Evolutionary conservation across 352 stramenopile genomes (phyloP).

Genomic region (Phytophthora lateralis): DNA sequence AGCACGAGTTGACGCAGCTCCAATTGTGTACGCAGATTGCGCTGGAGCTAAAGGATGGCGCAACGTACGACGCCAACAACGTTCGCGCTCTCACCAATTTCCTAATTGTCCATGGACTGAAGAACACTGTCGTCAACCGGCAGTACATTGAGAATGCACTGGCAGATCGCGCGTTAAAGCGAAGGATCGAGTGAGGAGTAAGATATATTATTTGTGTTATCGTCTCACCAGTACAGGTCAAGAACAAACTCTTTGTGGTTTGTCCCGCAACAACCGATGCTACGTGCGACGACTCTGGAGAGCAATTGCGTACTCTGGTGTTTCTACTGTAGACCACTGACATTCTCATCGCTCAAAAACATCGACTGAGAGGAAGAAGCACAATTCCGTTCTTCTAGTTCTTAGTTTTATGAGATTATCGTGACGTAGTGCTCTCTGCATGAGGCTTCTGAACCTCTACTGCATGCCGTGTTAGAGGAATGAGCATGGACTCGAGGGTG

Average conservation of each 20-base stretch:
- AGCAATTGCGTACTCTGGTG: no score
- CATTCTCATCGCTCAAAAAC: no score
- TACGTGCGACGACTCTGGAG: no score
- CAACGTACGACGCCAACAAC: conserved; percentile 4
- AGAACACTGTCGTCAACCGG: conserved; percentile 20
- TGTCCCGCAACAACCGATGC: neutral
- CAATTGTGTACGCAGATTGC: conserved; percentile 28
- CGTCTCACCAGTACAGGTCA: no score
- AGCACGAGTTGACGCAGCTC: conserved; percentile 18
- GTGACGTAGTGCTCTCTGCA: neutral
- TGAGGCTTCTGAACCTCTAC: conserved; percentile 7
- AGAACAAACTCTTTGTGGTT: neutral
- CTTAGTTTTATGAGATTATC: neutral
- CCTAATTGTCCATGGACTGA: conserved; percentile 21
- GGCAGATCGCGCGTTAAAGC: conserved; percentile 16
- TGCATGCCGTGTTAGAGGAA: conserved; percentile 60
- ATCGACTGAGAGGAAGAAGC: no score
- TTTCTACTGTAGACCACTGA: no score
- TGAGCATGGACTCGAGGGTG: conserved; percentile 53
- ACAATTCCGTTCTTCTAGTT: no score
- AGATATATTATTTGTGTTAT: no score
- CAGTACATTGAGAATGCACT: conserved; percentile 36
- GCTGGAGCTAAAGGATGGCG: conserved; percentile 13
- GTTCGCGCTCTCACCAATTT: conserved; percentile 27
- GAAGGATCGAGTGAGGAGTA: conserved; percentile 6